Evolutionary conservation across 148 eudicot species (phyloP), one percentile per base, ranked within the genome.

Genomic region (Nepenthes mirabilis): DNA sequence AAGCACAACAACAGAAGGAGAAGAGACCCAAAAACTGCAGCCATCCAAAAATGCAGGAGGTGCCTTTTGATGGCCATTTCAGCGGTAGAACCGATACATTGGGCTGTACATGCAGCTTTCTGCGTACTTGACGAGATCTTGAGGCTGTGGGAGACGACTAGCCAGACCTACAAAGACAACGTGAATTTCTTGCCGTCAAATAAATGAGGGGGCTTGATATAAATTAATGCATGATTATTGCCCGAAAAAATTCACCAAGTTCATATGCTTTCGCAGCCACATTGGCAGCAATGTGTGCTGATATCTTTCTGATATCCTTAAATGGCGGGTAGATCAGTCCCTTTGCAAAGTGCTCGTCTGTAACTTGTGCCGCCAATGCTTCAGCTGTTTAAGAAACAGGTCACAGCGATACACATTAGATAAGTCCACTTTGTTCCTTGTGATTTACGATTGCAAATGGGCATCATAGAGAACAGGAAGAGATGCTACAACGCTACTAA

Each of bases 41-140:
- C 45, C 8, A 4, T 40, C 45, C 4, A 40, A 8, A 40, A 40
- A 40, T 23, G 23, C 23, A 23, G 23, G 23, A 23, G 23, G 23
- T 23, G 23, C 52, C 13, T 49, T 11, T 49, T 12, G 52, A 49
- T 49, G 52, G 10, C 52, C 14, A 5, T 8, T 40, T 40, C 8
- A 72, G 54, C 74, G 74, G 73, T 72, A 77, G 58, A 50, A 65
- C 33, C 71, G 72, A 73, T 86, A 90, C 47, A 61, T 34, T 9
- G 97, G 97, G 75, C 76, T 83, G 82, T 85, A 86, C 96, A 89
- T 89, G 81, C 87, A 85, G 65, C 87, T 83, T 79, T 83, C 87
- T 5, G 96, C 95, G 45, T 60, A 82, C 72, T 74, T 74, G 14
- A 80, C 79, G 2, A 90, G 83, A 72, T 90, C 74, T 8, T 67